phyloP scores from a whole-genome alignment of 2,329 filamentous ascomycete species.

The Sporothrix pseudoabietina region DNA sequence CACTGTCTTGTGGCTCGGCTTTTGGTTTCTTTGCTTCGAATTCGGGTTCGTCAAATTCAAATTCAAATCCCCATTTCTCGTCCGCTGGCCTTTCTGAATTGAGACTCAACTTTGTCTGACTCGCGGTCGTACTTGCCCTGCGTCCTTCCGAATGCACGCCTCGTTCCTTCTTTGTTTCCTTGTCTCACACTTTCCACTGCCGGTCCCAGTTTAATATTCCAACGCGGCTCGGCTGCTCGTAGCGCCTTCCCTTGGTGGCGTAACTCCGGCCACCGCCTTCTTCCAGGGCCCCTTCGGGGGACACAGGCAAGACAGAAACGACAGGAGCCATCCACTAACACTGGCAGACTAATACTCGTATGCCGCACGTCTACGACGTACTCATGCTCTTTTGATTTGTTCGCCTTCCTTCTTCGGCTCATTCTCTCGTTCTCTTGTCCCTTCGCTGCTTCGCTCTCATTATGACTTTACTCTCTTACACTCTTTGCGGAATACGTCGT shows the following conservation, averaged over 20 bases:
- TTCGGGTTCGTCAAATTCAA: not conserved
- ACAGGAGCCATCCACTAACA: not conserved
- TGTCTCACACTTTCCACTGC: conserved; percentile 4
- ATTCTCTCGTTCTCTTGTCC: not conserved
- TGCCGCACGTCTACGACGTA: not conserved
- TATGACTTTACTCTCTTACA: no score
- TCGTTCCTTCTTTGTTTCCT: conserved; percentile 14
- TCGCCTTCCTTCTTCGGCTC: not conserved
- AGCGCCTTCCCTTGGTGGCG: conserved; percentile 13
- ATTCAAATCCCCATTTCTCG: not conserved
- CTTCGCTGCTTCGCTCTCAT: not conserved
- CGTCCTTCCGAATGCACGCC: not conserved
- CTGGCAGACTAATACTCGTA: not conserved
- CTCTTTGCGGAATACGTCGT: not conserved
- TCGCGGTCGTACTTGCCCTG: not conserved
- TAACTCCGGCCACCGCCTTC: not conserved
- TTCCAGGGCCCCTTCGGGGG: not conserved
- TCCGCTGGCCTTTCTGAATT: not conserved
- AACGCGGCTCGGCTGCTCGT: conserved; percentile 8
- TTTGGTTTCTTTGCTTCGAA: not conserved
- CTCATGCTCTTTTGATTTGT: not conserved
- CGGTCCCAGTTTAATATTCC: not conserved
- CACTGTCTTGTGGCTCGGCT: not conserved
- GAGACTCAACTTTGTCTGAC: not conserved
- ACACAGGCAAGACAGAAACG: not conserved